Percentiles rank a stretch among this genome's conserved stretches.
These are phyloP conservation scores for Tylopilus subfusipes DNA, from an alignment of 768 basidiomycete species.

Conservation along the genomic window DNA sequence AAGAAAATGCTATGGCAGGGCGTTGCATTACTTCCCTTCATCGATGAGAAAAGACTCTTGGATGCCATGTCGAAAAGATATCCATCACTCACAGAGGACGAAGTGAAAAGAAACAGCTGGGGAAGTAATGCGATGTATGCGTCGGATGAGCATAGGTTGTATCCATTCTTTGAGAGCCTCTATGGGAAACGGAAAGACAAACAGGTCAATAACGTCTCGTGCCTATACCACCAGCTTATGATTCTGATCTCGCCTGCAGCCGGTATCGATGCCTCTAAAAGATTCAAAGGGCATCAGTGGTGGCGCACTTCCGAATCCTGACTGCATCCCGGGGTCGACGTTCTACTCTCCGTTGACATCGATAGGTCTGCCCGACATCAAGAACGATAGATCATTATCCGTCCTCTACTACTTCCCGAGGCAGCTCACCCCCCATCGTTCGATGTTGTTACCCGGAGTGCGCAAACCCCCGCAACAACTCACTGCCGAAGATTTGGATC, in stretches of 20 bases:
- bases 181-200: slow-evolving; percentile 84
- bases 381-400: slow-evolving; percentile 83
- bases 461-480: slow-evolving; percentile 58
- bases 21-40: slow-evolving; percentile 94
- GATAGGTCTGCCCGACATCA: slow-evolving; percentile 70
- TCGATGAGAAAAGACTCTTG: slow-evolving; percentile 79
- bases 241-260: slow-evolving; percentile 45
- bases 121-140: slow-evolving; percentile 83
- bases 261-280: slow-evolving; percentile 63
- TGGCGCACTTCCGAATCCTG: slow-evolving; percentile 74
- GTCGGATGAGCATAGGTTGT: slow-evolving; percentile 79
- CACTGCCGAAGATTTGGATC: slow-evolving; percentile 64
- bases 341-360: slow-evolving; percentile 71
- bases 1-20: slow-evolving; percentile 99
- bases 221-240: background rate
- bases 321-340: slow-evolving; percentile 88
- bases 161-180: slow-evolving; percentile 81
- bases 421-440: slow-evolving; percentile 82
- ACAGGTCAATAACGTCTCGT: slow-evolving; percentile 50
- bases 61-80: slow-evolving; percentile 75
- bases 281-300: slow-evolving; percentile 81
- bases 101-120: slow-evolving; percentile 79
- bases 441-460: slow-evolving; percentile 73
- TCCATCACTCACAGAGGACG: slow-evolving; percentile 69
- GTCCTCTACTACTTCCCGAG: slow-evolving; percentile 87